These are phyloP conservation scores for Camptophora hylomeconis DNA, from an alignment of 2,329 filamentous ascomycete species.

Conservation along the genomic window DNA sequence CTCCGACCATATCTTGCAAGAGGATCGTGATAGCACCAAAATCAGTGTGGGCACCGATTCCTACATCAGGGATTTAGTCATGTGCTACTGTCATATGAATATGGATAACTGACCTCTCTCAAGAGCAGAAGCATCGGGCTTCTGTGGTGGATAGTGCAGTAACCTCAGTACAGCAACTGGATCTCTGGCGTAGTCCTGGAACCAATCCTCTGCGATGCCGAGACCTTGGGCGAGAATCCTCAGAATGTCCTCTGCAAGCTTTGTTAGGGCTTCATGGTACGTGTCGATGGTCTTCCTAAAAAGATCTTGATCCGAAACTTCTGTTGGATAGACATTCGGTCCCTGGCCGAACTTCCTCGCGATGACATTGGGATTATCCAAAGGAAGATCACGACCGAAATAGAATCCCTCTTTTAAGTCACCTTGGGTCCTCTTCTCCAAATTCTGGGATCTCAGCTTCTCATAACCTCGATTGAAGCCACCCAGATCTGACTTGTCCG, in stretches of 20 bases:
- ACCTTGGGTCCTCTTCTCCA: slow-evolving; percentile 16
- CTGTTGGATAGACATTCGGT: slow-evolving; percentile 11
- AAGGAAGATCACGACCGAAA: slow-evolving; percentile 15
- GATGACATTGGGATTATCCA: slow-evolving; percentile 10
- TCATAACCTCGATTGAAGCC: slow-evolving; percentile 19
- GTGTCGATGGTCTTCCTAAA: slow-evolving; percentile 8
- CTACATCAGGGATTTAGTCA: slow-evolving; percentile 3
- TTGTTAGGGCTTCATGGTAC: slow-evolving; percentile 12
- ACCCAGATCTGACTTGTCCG: too few species aligned
- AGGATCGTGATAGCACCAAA: slow-evolving; percentile 22
- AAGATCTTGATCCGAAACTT: slow-evolving; percentile 3
- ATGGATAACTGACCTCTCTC: slow-evolving; percentile 13
- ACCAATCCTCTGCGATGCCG: slow-evolving; percentile 10
- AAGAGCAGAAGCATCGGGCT: slow-evolving; percentile 6
- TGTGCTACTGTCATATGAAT: slow-evolving; percentile 16
- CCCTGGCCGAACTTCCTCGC: slow-evolving; percentile 15
- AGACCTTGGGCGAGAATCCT: slow-evolving; percentile 11
- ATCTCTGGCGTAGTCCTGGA: slow-evolving; percentile 17
- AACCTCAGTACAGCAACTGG: slow-evolving; percentile 19
- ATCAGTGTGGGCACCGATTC: slow-evolving; percentile 22
- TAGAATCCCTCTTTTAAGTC: slow-evolving; percentile 22
- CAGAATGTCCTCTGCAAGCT: slow-evolving; percentile 14
- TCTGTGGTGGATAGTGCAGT: slow-evolving; percentile 21
- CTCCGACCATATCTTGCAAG: slow-evolving; percentile 18
- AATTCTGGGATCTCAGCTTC: slow-evolving; percentile 17